Evolutionary conservation across 1,284 basidiomycete genomes (phyloP), one percentile per base, ranked within the genome.

Genomic region (Fomitopsis betulina): DNA sequence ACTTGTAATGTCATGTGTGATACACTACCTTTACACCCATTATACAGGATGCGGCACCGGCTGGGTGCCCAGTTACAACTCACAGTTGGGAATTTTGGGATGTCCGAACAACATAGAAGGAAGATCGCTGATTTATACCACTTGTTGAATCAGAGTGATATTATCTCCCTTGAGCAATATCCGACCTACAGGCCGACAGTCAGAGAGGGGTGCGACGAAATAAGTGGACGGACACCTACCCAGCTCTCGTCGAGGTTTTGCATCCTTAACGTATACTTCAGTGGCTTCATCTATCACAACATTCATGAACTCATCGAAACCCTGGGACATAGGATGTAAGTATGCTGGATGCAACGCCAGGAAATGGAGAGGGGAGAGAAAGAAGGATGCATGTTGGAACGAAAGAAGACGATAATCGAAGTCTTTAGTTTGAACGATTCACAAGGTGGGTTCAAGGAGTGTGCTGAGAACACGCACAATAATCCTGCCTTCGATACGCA

Each of bases 271-370:
- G 71, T 87, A 96, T 7, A 98, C 91, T 74, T 99, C 97, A 60
- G 87, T 85, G 40, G 96, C 94, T 61, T 98, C 94, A 68, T 98
- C 95, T n/a, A 98, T 79, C 23, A 98, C 94, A 21, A 99, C 79
- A 72, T 99, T 99, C 97, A 99, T 99, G 76, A 99, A 99, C 75
- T 99, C 97, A 73, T 99, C 97, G 70, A 99, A 99, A 23, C 97
- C 97, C 96, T 97, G 73, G 62, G 53, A 19, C 55, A 58, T 32
- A 63, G 43, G 61, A 57, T 43, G 52, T 68, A 17, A 69, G 64
- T 40, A 62, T 58, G 50, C 39, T 19, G 35, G 19, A 21, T 15
- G 6, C 3, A 17, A 8, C 40, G 38, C 9, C 8, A 40, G 12
- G 4, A 37, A 21, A 13, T 56, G 9, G 58, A 55, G 42, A 51